Base-by-base conservation (phyloP, 257 asterid genomes). In the Scutellaria minor region DNA sequence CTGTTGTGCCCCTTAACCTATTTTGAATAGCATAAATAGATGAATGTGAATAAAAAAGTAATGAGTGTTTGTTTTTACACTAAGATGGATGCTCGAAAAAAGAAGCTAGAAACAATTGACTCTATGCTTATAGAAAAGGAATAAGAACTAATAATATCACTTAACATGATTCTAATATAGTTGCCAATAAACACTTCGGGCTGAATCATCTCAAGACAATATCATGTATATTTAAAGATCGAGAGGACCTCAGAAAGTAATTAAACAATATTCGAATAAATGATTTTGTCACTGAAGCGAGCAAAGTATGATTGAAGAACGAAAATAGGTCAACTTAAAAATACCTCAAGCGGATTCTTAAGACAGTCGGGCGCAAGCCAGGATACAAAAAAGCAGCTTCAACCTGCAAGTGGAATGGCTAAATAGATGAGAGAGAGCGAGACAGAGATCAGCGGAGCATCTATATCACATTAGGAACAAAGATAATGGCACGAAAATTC, bases 381-480 rank as follows among this genome's bases (percentile, higher is more conserved):
- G 99, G 96, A 81, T 94, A 94, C 80, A 94, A 62, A 72, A 88
- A 74, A 13, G 99, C 99, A 83, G 99, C 93, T 85, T 88, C 98
- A 78, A 92, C 95, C 99, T 94, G 81, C 71, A 73, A 75, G 59
- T 18, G 41, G 55, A 69, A 60, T 3, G 8, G 14, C 27, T 3
- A 67, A 61, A 66, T 41, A 75, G 64, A 64, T 37, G 64, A 53
- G 4, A 64, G 46, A 20, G 11, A 51, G 44, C 12, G 14, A 39
- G 20, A 52, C 2, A 31, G 18, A 24, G 18, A 18, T 39, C 63
- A 55, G 11, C 15, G 51, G 66, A 61, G 75, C 57, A 74, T 59
- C 31, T 12, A 22, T 53, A 42, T 46, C 57, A 66, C 11, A n/a
- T 22, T 24, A 62, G 47, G n/a, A 53, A 70, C 58, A 64, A 27